Evolutionary conservation across 1,139 yeast genomes (phyloP).

Genomic region (Yarrowia galli): DNA sequence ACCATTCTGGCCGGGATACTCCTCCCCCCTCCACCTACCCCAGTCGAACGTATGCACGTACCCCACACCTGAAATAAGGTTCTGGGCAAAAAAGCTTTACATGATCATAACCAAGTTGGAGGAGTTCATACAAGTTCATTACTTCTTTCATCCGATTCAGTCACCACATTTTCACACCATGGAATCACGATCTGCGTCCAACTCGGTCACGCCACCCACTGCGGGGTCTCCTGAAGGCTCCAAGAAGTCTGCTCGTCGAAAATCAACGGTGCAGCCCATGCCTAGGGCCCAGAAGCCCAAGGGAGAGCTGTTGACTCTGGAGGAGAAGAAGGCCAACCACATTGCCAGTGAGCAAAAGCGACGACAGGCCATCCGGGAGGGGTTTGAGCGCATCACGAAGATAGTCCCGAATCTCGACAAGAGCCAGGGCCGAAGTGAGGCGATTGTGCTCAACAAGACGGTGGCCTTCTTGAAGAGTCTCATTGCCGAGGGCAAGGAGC

Average conservation of each 20-base stretch:
- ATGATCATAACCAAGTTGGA: neutral
- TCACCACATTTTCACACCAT: conserved; percentile 1
- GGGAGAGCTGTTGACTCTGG: conserved; percentile 47
- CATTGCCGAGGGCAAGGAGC: conserved; percentile 48
- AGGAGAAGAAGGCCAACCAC: conserved; percentile 54
- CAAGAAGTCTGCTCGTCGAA: conserved; percentile 7
- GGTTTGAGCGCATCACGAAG: conserved; percentile 54
- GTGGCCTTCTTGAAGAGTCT: conserved; percentile 49
- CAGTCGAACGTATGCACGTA: conserved; percentile 20
- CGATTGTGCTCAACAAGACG: conserved; percentile 53
- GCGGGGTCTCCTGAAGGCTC: conserved; percentile 17
- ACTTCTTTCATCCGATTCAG: no score
- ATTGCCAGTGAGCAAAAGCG: conserved; percentile 60
- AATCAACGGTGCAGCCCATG: conserved; percentile 33
- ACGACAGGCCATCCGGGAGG: conserved; percentile 58
- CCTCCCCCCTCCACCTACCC: neutral
- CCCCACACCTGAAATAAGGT: conserved; percentile 26
- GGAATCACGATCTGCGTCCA: conserved; percentile 21
- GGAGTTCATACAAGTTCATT: no score
- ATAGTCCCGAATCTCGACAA: conserved; percentile 54
- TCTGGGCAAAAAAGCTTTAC: conserved; percentile 13
- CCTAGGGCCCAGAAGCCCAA: conserved; percentile 42
- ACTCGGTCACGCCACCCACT: conserved; percentile 24
- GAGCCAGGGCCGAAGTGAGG: conserved; percentile 54
- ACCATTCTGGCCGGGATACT: no score